phyloP scores from a whole-genome alignment of 225 moss, liverwort and hornwort species.

The Marchantia paleacea region DNA sequence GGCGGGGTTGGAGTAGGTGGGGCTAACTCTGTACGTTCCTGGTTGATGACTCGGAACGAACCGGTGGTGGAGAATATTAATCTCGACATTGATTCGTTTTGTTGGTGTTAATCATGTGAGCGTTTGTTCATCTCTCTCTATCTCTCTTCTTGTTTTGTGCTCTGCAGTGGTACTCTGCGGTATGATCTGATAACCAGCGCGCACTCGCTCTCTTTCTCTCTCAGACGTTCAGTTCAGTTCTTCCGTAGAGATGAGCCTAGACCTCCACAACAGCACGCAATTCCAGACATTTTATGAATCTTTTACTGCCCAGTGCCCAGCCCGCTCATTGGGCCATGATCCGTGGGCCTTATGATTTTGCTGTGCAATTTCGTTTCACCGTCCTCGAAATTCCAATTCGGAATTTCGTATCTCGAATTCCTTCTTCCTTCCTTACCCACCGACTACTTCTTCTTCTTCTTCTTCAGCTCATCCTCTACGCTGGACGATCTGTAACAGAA shows the following conservation, averaged over 20 bases:
- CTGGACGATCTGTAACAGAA: no score
- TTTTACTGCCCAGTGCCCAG: neutral
- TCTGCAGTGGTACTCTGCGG: no score
- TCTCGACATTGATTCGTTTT: neutral
- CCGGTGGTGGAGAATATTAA: neutral
- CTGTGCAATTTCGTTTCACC: neutral
- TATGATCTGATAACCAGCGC: no score
- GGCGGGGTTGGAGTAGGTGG: neutral
- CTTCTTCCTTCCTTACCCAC: neutral
- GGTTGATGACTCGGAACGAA: neutral
- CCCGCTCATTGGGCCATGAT: neutral
- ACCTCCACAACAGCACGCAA: neutral
- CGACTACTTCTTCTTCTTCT: neutral
- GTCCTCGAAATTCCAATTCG: neutral
- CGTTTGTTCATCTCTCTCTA: neutral
- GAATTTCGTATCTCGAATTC: neutral
- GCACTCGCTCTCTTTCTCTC: no score
- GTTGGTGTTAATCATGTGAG: neutral
- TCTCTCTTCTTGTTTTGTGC: neutral
- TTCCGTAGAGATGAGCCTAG: neutral
- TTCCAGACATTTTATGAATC: neutral
- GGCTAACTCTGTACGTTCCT: neutral
- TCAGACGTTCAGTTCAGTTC: neutral
- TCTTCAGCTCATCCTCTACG: neutral
- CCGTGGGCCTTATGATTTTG: neutral